Conservation (phyloP, 2,329 filamentous ascomycete species). For the Trichoderma breve region DNA sequence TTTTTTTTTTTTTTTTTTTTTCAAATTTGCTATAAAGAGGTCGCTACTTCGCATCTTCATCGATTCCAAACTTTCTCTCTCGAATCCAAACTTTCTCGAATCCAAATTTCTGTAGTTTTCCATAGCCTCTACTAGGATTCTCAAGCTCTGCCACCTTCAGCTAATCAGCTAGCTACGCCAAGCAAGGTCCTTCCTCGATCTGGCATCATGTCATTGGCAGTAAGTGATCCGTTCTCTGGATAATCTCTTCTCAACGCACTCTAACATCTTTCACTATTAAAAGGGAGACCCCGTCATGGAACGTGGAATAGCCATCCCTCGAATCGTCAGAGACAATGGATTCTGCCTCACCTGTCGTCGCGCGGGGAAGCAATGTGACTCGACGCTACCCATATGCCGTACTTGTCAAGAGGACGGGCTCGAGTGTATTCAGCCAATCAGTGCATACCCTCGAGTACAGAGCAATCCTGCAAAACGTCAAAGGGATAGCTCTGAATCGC, state of each 20-base stretch:
- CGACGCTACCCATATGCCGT: slow-evolving; percentile 50
- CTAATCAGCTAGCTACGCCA: not conserved
- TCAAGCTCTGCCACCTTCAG: not conserved
- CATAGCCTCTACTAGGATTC: not conserved
- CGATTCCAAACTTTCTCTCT: not conserved
- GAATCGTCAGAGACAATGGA: slow-evolving; percentile 37
- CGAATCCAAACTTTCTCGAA: not conserved
- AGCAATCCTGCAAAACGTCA: not conserved
- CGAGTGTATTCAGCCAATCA: slow-evolving; percentile 43
- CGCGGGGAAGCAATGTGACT: slow-evolving; percentile 55
- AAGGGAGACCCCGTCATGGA: slow-evolving; percentile 1
- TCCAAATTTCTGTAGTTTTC: not conserved
- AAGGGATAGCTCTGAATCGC: not conserved
- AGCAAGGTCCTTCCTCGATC: not conserved
- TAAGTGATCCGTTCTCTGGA: not conserved
- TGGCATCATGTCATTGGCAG: not conserved
- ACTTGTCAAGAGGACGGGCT: slow-evolving; percentile 54
- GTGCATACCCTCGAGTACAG: not conserved
- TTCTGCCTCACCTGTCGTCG: slow-evolving; percentile 51
- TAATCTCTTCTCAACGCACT: not conserved
- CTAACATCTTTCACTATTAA: not conserved
- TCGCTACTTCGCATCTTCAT: not conserved
- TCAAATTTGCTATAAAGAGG: not conserved
- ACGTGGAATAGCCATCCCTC: slow-evolving; percentile 25
- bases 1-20: not conserved